phyloP scores from a whole-genome alignment of 2,329 filamentous ascomycete genomes.

The Cytospora piceae region DNA sequence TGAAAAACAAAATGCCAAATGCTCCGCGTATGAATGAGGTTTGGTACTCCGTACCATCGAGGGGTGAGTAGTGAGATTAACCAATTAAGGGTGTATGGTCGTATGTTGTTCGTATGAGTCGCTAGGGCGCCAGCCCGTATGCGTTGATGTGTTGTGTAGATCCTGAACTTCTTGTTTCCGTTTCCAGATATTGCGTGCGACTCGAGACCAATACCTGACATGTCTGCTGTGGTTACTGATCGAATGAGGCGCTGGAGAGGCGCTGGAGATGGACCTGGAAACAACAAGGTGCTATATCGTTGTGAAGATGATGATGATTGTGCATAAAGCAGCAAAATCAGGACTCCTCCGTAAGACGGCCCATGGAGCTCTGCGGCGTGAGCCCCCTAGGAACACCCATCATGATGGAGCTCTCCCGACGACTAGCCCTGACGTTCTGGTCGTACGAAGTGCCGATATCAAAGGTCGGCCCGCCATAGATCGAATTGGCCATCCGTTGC shows the following conservation, averaged over 20 bases:
- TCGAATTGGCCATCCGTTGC: constrained; percentile 36
- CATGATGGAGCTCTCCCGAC: constrained; percentile 65
- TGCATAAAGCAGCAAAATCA: constrained; percentile 43
- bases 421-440: constrained; percentile 47
- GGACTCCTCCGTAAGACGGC: constrained; percentile 59
- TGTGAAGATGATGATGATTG: constrained; percentile 2
- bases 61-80: constrained; percentile 20
- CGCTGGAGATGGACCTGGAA: constrained; percentile 1
- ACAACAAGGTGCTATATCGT: constrained; percentile 20
- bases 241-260: background rate
- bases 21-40: constrained; percentile 19
- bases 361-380: constrained; percentile 55
- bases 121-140: constrained; percentile 15
- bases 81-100: constrained; percentile 16
- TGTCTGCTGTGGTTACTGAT: background rate
- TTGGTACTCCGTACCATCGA: constrained; percentile 10
- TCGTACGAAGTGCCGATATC: constrained; percentile 40
- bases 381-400: constrained; percentile 51
- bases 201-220: background rate
- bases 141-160: background rate
- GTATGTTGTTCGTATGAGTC: constrained; percentile 7
- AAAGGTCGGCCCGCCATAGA: constrained; percentile 45
- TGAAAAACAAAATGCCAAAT: constrained; percentile 15
- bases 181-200: background rate
- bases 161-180: background rate